Conservation (phyloP, 2,329 filamentous ascomycete species). For the Trichoderma brevicompactum region DNA sequence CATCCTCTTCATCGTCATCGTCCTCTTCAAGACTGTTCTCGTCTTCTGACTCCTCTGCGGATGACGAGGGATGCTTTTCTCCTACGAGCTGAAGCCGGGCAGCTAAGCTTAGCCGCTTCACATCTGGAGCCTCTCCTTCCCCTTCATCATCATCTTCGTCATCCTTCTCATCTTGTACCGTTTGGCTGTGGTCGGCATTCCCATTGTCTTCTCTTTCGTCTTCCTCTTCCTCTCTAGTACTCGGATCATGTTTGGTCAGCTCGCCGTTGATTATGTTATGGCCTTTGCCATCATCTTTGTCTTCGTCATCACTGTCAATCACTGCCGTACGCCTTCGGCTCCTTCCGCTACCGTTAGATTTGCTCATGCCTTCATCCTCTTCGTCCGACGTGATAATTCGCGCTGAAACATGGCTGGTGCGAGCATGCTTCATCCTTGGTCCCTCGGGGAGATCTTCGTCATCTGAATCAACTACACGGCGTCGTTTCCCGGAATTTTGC, state of each 20-base stretch:
- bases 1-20: conserved; percentile 12
- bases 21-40: conserved; percentile 32
- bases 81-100: conserved; percentile 34
- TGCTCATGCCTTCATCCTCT: conserved; percentile 30
- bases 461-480: conserved; percentile 40
- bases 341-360: not conserved
- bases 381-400: conserved; percentile 34
- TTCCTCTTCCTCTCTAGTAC: conserved; percentile 20
- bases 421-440: conserved; percentile 35
- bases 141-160: conserved; percentile 26
- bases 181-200: not conserved
- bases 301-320: conserved; percentile 11
- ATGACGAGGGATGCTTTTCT: conserved; percentile 28
- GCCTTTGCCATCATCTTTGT: conserved; percentile 28
- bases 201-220: not conserved
- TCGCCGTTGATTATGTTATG: not conserved
- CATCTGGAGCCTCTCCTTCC: conserved; percentile 29
- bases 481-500: conserved; percentile 37
- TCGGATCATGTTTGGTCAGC: not conserved
- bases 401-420: conserved; percentile 28
- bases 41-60: conserved; percentile 32
- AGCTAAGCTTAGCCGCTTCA: conserved; percentile 33
- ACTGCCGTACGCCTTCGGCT: not conserved
- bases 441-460: conserved; percentile 36
- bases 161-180: conserved; percentile 27